Conservation (phyloP, 192 early-diverging fungal genomes). For the Backusella morwellensis region DNA sequence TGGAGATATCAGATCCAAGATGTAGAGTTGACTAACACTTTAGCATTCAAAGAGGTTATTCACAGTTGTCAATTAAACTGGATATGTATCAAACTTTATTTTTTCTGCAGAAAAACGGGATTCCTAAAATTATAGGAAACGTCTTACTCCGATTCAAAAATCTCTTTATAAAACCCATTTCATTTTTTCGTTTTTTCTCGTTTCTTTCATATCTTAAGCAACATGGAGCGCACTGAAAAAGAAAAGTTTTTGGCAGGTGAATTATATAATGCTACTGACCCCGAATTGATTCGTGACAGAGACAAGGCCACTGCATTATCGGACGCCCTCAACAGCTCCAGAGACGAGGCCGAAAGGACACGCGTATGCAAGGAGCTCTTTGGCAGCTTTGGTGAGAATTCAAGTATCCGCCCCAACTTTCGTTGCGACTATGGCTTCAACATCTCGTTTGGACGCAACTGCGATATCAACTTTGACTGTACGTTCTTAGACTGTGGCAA, state of each 20-base stretch:
- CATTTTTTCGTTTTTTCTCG: not conserved
- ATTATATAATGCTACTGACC: constrained; percentile 53
- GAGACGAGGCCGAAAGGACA: constrained; percentile 31
- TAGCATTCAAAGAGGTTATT: too few relatives aligned
- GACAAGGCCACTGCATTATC: constrained; percentile 21
- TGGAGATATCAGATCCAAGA: not conserved
- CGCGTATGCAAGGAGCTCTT: constrained; percentile 46
- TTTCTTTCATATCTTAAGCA: not conserved
- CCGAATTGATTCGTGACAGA: constrained; percentile 44
- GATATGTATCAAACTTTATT: too few relatives aligned
- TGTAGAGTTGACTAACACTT: too few relatives aligned
- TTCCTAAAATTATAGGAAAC: too few relatives aligned
- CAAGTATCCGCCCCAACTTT: constrained; percentile 66
- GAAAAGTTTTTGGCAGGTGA: constrained; percentile 67
- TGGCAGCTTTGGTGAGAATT: constrained; percentile 55
- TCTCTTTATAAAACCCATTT: too few relatives aligned
- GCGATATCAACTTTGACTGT: constrained; percentile 79
- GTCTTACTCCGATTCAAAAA: not conserved
- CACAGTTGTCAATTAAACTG: too few relatives aligned
- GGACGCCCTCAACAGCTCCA: constrained; percentile 34
- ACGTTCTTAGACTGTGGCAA: constrained; percentile 71
- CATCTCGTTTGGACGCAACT: constrained; percentile 67
- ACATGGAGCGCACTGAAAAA: constrained; percentile 40
- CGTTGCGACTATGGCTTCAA: constrained; percentile 79
- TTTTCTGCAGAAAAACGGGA: too few relatives aligned